Base-by-base conservation (phyloP, 805 yeast species). In the Ogataea pini region DNA sequence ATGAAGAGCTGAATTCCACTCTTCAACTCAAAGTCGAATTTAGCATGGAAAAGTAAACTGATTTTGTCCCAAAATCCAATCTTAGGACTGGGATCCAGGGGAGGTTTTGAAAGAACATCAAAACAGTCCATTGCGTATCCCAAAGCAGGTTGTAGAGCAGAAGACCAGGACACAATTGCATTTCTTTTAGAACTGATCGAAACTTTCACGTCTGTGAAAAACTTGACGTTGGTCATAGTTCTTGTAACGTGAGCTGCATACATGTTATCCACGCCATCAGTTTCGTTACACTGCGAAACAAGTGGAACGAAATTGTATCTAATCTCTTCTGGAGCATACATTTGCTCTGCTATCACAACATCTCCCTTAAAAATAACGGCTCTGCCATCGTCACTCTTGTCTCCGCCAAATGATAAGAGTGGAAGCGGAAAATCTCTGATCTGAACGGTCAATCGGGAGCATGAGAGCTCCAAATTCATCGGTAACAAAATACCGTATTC, bases 41-140 rank as follows among this genome's bases (percentile, higher is more conserved):
- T 70, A 3, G 86, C 86, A 52, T 83, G 89, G 17, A 78, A 57
- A 7, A 78, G 57, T 18, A 79, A 68, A 2, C 86, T 72, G 34
- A 82, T 60, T 54, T 84, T 84, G 63, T 84, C 90, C 90, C 90
- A 84, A 56, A 83, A 81, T 4, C 90, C 90, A 7, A 84, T 58
- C 52, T 80, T 80, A 7, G 73, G 68, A 2, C 87, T 81, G 1
- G 80, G 80, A 59, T 84, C 90, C 20, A 83, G 62, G 2, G 86
- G 86, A 1, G 90, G 87, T 57, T 83, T 84, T 0, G 88, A 82
- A 44, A 83, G 73, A 44, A 75, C 79, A 62, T 84, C 89, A 60
- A 83, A 79, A 65, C 83, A 80, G 37, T 79, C 63, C 82, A 83
- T 79, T 1, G 82, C 77, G 20, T 83, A 75, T 59, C 75, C 76